Evolutionary conservation across 1,284 basidiomycete genomes (phyloP), one percentile per base, ranked within the genome.

Genomic region (Meripilus lineatus): DNA sequence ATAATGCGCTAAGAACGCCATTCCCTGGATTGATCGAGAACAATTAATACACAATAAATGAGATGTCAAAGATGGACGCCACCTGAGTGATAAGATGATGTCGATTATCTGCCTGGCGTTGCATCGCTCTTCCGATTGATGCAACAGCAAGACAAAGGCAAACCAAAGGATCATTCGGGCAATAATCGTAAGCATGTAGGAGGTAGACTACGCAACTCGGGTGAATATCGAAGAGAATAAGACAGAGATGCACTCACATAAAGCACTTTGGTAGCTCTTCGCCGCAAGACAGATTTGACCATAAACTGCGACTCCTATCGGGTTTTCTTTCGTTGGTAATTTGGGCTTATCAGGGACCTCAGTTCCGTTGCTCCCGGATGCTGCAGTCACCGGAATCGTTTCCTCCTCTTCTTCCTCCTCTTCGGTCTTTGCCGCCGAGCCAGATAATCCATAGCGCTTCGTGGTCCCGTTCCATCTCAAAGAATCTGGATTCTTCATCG

Each of bases 71-170:
- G 39, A 23, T 21, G 21, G 32, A 24, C 20, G 2, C 13, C 37
- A 85, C 87, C 67, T 91, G 87, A 20, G 80, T 71, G 37, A 93
- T 74, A 41, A 91, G 77, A 60, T 95, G 91, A 57, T 97, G 88
- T 37, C 93, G 69, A 61, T 99, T 98, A 65, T 98, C 95, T 5
- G 88, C 84, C 61, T 97, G 93, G 8, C 95, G 77, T 54, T 95
- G 91, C 80, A 92, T 91, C 0, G 92, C 85, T 28, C 95, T 77
- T 7, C 91, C 89, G 26, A 95, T 70, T 35, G 89, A 96, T 0
- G 90, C 84, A 30, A 93, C 81, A 0, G 85, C 87, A 5, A 95
- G 72, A 26, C 76, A 81, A 13, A 99, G 69, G 58, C 87, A 93
- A 15, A 96, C 72, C 59, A 96, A 71, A 0, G 93, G 88, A 59